phyloP scores from a whole-genome alignment of 164 flowering plant genomes.

The Pachysandra terminalis region DNA sequence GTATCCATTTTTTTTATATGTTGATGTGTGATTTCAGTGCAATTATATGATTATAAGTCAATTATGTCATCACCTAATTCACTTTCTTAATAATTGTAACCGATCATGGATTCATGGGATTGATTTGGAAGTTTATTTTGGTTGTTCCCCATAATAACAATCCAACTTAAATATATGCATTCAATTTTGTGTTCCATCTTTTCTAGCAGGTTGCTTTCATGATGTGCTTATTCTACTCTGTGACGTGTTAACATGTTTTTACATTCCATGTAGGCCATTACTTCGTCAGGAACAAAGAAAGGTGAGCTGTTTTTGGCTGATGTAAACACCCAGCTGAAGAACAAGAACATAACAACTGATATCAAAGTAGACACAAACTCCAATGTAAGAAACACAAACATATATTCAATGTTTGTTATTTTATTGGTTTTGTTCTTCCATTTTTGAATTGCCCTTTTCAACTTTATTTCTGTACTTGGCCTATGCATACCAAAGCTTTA shows the following conservation, averaged over 20 bases:
- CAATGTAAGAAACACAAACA: constrained; percentile 44
- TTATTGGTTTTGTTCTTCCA: neutral
- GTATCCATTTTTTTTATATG: too few relatives aligned
- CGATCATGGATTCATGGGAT: too few relatives aligned
- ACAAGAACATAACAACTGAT: constrained; percentile 90
- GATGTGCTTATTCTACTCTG: neutral
- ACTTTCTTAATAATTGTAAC: too few relatives aligned
- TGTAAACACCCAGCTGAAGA: constrained; percentile 71
- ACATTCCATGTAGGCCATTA: constrained; percentile 53
- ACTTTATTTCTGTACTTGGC: too few relatives aligned
- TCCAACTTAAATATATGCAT: neutral
- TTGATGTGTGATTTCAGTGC: too few relatives aligned
- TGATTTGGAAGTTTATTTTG: too few relatives aligned
- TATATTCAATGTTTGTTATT: neutral
- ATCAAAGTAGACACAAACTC: constrained; percentile 89
- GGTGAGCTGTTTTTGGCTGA: constrained; percentile 82
- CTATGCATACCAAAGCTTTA: too few relatives aligned
- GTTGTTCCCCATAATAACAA: too few relatives aligned
- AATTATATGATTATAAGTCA: too few relatives aligned
- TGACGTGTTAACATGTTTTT: neutral
- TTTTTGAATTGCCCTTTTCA: too few relatives aligned
- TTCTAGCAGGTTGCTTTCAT: neutral
- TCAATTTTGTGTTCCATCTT: neutral
- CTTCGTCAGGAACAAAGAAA: constrained; percentile 76
- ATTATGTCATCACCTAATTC: too few relatives aligned